Evolutionary conservation across 768 basidiomycete genomes (phyloP).

Genomic region (Tulasnella sp.): DNA sequence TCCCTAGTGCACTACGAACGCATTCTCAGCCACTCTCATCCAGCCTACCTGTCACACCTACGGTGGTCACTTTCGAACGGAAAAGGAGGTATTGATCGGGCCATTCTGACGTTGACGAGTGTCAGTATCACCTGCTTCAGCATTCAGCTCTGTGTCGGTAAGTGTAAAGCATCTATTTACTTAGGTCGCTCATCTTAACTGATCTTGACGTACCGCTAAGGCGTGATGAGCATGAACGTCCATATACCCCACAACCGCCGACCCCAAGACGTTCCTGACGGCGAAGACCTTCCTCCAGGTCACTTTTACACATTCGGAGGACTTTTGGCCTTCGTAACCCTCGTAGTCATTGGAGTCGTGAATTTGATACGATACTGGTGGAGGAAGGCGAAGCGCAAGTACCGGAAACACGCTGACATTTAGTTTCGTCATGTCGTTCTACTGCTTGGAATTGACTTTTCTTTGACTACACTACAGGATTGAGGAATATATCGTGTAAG

Average conservation of each 20-base stretch:
- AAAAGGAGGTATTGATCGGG: constrained; percentile 56
- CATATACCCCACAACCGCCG: constrained; percentile 48
- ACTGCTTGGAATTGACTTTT: neutral
- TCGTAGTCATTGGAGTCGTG: constrained; percentile 42
- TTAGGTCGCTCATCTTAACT: too few relatives aligned
- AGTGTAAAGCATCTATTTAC: constrained; percentile 18
- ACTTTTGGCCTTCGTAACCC: constrained; percentile 40
- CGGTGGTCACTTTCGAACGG: constrained; percentile 51
- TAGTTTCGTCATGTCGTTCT: neutral
- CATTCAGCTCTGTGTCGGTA: constrained; percentile 43
- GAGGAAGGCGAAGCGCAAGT: constrained; percentile 43
- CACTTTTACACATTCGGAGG: constrained; percentile 50
- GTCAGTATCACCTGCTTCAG: constrained; percentile 61
- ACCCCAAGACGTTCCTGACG: constrained; percentile 12
- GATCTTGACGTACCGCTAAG: constrained; percentile 33
- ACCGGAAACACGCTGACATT: neutral
- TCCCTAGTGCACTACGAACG: constrained; percentile 80
- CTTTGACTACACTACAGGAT: neutral
- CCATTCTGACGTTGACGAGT: constrained; percentile 57
- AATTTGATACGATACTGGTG: constrained; percentile 56
- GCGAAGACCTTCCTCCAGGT: constrained; percentile 29
- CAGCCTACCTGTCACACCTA: constrained; percentile 74
- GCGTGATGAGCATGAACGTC: constrained; percentile 61
- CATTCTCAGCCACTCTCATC: constrained; percentile 80
- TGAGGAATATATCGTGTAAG: neutral